Evolutionary conservation across 805 yeast species (phyloP).

Genomic region (Metschnikowia peoriensis): DNA sequence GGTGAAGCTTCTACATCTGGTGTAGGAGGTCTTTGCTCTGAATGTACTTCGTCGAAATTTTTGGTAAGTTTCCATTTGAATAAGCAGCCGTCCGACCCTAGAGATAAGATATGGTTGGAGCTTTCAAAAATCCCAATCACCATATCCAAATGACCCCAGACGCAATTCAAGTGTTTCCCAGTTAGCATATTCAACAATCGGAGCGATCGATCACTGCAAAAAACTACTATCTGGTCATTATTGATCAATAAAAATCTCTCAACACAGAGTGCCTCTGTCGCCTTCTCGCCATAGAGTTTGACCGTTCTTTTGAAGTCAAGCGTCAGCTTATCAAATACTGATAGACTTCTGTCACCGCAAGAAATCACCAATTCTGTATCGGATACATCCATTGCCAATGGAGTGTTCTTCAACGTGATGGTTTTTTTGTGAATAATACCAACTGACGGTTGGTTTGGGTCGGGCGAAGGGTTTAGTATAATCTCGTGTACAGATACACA

Average conservation of each 20-base stretch:
- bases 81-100: conserved; percentile 54
- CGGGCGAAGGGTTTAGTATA: conserved; percentile 18
- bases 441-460: not conserved
- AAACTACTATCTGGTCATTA: conserved; percentile 33
- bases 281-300: conserved; percentile 39
- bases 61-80: conserved; percentile 42
- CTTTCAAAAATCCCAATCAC: conserved; percentile 41
- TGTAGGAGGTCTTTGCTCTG: not conserved
- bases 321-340: conserved; percentile 36
- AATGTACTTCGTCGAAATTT: not conserved
- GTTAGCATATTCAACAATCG: conserved; percentile 45
- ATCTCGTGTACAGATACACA: conserved; percentile 54
- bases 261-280: conserved; percentile 41
- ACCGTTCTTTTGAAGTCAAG: conserved; percentile 37
- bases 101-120: conserved; percentile 34
- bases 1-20: conserved; percentile 15
- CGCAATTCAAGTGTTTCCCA: conserved; percentile 48
- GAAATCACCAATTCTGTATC: conserved; percentile 47
- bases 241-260: conserved; percentile 40
- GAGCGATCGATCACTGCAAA: conserved; percentile 58
- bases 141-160: conserved; percentile 55
- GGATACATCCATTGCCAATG: conserved; percentile 39
- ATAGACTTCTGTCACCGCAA: conserved; percentile 49
- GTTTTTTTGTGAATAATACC: conserved; percentile 41
- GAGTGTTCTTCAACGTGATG: conserved; percentile 51